phyloP scores from a whole-genome alignment of 129 eudicot species.

The Lonicera japonica region DNA sequence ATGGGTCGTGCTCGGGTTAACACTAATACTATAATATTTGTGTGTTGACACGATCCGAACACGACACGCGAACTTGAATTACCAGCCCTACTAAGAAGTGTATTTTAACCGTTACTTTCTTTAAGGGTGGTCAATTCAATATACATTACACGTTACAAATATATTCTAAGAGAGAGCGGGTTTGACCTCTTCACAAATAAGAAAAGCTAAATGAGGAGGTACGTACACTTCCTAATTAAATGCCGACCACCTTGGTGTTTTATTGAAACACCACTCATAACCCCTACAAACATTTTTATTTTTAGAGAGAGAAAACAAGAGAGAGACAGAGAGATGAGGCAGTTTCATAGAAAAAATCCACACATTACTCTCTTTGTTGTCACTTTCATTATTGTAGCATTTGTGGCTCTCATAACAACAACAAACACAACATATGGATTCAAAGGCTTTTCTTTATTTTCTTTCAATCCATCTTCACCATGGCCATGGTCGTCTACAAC shows the following conservation, averaged over 20 bases:
- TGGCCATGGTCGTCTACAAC: slow-evolving; percentile 26
- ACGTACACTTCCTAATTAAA: slow-evolving; percentile 2
- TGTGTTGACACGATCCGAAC: too few relatives aligned
- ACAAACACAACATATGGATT: slow-evolving; percentile 8
- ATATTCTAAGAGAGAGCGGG: too few relatives aligned
- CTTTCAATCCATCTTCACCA: slow-evolving; percentile 31
- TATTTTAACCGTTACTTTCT: too few relatives aligned
- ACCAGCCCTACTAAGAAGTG: too few relatives aligned
- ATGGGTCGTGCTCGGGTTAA: too few relatives aligned
- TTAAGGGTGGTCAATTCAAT: too few relatives aligned
- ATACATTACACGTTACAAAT: too few relatives aligned
- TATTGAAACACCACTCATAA: not conserved
- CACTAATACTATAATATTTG: too few relatives aligned
- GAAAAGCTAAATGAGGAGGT: too few relatives aligned
- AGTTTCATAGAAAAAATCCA: slow-evolving; percentile 25
- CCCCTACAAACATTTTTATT: not conserved
- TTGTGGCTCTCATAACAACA: slow-evolving; percentile 21
- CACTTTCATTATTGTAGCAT: slow-evolving; percentile 20
- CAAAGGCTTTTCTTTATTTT: slow-evolving; percentile 22
- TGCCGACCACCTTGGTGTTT: slow-evolving; percentile 5
- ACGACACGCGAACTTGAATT: too few relatives aligned
- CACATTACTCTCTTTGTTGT: slow-evolving; percentile 20
- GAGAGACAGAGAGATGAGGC: slow-evolving; percentile 2
- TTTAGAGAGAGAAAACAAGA: not conserved
- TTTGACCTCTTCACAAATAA: too few relatives aligned